Conservation (phyloP, 169 alveolate genomes). For the Plasmodium cynomolgi region DNA sequence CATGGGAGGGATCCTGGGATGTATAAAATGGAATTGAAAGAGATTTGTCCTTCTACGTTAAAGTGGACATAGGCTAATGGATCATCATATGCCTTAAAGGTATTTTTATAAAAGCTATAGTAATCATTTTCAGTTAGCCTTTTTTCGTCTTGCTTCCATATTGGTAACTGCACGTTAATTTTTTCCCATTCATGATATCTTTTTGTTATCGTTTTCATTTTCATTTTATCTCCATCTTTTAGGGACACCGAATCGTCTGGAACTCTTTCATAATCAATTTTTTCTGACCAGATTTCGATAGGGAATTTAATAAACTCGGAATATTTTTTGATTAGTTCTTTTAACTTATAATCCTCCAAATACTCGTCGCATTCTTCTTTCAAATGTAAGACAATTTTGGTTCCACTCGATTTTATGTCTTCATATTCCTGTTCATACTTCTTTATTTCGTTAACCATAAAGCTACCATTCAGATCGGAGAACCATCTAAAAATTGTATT, state of each 20-base stretch:
- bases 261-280: slow-evolving; percentile 89
- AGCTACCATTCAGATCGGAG: slow-evolving; percentile 96
- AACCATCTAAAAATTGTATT: slow-evolving; percentile 97
- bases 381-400: slow-evolving; percentile 95
- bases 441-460: slow-evolving; percentile 91
- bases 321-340: slow-evolving; percentile 93
- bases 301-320: slow-evolving; percentile 98
- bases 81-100: slow-evolving; percentile 96
- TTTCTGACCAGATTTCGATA: slow-evolving; percentile 93
- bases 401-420: slow-evolving; percentile 95
- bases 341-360: slow-evolving; percentile 94
- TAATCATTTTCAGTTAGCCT: slow-evolving; percentile 95
- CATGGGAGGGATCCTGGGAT: slow-evolving; percentile 94
- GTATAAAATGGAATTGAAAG: slow-evolving; percentile 95
- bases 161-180: slow-evolving; percentile 96
- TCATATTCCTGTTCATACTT: slow-evolving; percentile 92
- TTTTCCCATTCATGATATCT: slow-evolving; percentile 90
- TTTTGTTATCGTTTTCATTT: slow-evolving; percentile 87
- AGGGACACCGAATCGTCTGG: slow-evolving; percentile 87
- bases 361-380: slow-evolving; percentile 98
- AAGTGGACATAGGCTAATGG: slow-evolving; percentile 98
- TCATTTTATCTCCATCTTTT: slow-evolving; percentile 83
- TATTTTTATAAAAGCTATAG: slow-evolving; percentile 93
- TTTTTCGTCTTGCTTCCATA: slow-evolving; percentile 94
- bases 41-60: slow-evolving; percentile 99